phyloP scores from a whole-genome alignment of 257 asterid genomes.

The Solanum phureja region DNA sequence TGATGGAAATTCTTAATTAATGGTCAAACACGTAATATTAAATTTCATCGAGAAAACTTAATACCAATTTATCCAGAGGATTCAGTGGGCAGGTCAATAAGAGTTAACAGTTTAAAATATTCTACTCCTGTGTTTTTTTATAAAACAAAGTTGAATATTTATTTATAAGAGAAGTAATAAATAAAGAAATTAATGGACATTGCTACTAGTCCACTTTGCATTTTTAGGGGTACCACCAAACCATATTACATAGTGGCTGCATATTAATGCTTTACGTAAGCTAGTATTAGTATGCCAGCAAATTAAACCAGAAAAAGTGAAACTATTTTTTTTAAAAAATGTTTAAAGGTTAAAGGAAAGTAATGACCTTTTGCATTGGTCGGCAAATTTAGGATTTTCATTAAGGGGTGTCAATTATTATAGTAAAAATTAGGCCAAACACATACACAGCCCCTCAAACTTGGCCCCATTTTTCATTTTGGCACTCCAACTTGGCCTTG shows the following conservation, averaged over 20 bases:
- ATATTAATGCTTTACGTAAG: neutral
- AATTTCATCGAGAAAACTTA: no score
- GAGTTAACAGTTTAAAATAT: neutral
- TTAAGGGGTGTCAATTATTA: no score
- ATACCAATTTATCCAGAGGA: neutral
- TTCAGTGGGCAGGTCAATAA: neutral
- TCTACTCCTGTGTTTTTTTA: neutral
- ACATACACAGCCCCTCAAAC: no score
- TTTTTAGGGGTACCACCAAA: neutral
- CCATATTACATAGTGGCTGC: neutral
- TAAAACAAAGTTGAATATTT: neutral
- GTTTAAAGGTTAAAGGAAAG: neutral
- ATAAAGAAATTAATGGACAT: neutral
- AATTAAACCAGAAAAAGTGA: neutral
- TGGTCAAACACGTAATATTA: no score
- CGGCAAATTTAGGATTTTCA: no score
- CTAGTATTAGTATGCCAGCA: neutral
- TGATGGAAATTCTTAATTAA: no score
- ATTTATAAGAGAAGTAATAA: neutral
- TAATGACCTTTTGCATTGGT: neutral
- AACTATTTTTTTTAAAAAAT: neutral
- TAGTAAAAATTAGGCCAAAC: no score
- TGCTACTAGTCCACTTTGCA: neutral
- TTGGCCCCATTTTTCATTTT: no score
- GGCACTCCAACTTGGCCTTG: no score